Evolutionary conservation across 176 grass and related monocot genomes (phyloP).

Genomic region (Pontederia crassipes): DNA sequence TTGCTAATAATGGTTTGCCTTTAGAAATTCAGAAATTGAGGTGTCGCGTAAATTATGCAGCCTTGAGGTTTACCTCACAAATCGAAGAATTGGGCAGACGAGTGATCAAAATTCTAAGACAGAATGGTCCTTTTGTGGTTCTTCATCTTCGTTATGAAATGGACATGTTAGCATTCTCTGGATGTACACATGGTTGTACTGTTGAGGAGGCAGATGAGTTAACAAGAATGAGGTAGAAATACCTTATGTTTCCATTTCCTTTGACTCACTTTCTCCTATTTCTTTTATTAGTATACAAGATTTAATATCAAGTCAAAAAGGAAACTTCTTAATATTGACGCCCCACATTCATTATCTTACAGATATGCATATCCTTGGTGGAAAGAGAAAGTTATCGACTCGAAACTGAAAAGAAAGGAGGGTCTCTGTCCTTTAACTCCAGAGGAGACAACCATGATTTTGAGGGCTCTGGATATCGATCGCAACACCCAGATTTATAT

Average conservation of each 20-base stretch:
- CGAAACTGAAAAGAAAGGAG: slow-evolving; percentile 72
- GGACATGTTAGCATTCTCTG: slow-evolving; percentile 98
- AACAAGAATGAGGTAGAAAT: slow-evolving; percentile 63
- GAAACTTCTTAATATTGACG: neutral
- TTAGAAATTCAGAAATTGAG: slow-evolving; percentile 72
- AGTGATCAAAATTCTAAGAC: slow-evolving; percentile 60
- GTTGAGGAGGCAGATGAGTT: slow-evolving; percentile 68
- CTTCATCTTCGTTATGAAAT: slow-evolving; percentile 97
- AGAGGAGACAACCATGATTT: slow-evolving; percentile 73
- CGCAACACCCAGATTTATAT: slow-evolving; percentile 85
- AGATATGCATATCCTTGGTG: slow-evolving; percentile 98
- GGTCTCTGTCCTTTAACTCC: slow-evolving; percentile 85
- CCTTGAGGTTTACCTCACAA: slow-evolving; percentile 69
- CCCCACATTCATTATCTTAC: neutral
- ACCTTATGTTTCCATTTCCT: neutral
- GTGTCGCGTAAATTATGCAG: slow-evolving; percentile 77
- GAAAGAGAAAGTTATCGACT: slow-evolving; percentile 93
- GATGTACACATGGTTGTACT: slow-evolving; percentile 88
- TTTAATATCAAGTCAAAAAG: no score
- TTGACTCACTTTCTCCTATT: neutral
- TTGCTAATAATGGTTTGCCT: slow-evolving; percentile 86
- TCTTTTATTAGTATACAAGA: no score
- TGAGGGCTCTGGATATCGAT: slow-evolving; percentile 78
- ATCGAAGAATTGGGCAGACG: slow-evolving; percentile 76
- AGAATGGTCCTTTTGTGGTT: slow-evolving; percentile 86